These are phyloP conservation scores for Hydrangea macrophylla DNA, from an alignment of 148 eudicot species.

Conservation along the genomic window DNA sequence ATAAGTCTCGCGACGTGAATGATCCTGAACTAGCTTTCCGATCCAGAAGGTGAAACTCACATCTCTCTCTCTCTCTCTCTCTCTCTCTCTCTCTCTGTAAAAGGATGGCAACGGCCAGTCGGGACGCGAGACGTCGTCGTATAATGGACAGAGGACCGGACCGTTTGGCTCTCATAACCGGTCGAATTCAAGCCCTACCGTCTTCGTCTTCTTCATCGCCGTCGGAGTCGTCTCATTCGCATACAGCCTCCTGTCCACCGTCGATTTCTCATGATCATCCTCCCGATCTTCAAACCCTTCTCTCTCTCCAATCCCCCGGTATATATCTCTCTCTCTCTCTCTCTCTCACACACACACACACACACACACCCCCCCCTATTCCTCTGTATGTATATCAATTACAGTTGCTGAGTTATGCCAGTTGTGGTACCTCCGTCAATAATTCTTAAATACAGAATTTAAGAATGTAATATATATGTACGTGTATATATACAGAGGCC, in stretches of 20 bases:
- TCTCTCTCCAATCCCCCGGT: conserved; percentile 28
- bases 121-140: conserved; percentile 67
- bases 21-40: too few relatives aligned
- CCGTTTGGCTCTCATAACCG: conserved; percentile 65
- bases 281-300: not conserved
- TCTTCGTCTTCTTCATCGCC: conserved; percentile 3
- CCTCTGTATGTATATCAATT: not conserved
- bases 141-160: conserved; percentile 53
- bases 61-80: too few relatives aligned
- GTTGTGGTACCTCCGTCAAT: too few relatives aligned
- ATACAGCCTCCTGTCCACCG: conserved; percentile 12
- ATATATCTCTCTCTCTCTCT: not conserved
- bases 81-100: too few relatives aligned
- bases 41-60: too few relatives aligned
- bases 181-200: conserved; percentile 37
- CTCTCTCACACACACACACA: too few relatives aligned
- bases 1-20: too few relatives aligned
- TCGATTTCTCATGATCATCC: conserved; percentile 1
- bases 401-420: not conserved
- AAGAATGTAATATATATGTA: not conserved
- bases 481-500: not conserved
- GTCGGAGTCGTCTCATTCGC: not conserved
- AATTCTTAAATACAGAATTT: too few relatives aligned
- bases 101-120: conserved; percentile 19
- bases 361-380: too few relatives aligned